Base-by-base conservation (phyloP, 1,284 basidiomycete species). In the Rhodotorula sp. region DNA sequence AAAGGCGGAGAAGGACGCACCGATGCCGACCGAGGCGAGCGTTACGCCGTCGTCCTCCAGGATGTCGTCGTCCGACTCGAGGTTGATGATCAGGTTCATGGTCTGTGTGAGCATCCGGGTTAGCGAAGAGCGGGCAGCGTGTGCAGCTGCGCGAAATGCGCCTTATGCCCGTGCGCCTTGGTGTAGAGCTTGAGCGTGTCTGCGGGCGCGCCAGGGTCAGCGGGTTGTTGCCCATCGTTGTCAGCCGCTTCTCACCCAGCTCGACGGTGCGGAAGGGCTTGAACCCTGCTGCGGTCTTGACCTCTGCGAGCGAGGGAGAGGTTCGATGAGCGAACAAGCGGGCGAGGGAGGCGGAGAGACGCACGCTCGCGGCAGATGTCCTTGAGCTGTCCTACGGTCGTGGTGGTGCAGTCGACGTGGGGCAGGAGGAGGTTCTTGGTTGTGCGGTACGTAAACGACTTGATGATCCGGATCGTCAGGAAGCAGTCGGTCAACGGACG, bases 101-200 rank as follows among this genome's bases (percentile, higher is more conserved):
- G 94, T 94, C 93, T 95, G 80, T 34, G 61, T 44, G 63, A 34
- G 15, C 13, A 44, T n/a, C 39, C n/a, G 37, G 48, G 64, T 57
- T 53, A 68, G 53, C 59, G 9, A 21, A 58, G 25, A 65, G 29
- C 36, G 70, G 53, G 27, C 53, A 61, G 76, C 9, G 46, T 12
- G 22, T 25, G 51, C 15, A 12, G 21, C 22, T 29, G 32, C n/a
- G 27, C 10, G 37, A 17, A 63, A 58, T 78, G 51, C 63, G 90
- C 92, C 86, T 99, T 99, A 69, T 94, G 86, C 19, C 94, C 94
- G 80, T 98, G 96, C 1, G 96, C 96, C 78, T 89, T 89, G 0
- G 92, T 93, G 81, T 99, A 99, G 25, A 97, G 83, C 80, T 99
- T 99, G 72, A 99, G 77, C 19, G 94, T 97, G 82, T 97, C 94